Conservation (phyloP, 345 rosid species). For the Capsella bursapastoris region DNA sequence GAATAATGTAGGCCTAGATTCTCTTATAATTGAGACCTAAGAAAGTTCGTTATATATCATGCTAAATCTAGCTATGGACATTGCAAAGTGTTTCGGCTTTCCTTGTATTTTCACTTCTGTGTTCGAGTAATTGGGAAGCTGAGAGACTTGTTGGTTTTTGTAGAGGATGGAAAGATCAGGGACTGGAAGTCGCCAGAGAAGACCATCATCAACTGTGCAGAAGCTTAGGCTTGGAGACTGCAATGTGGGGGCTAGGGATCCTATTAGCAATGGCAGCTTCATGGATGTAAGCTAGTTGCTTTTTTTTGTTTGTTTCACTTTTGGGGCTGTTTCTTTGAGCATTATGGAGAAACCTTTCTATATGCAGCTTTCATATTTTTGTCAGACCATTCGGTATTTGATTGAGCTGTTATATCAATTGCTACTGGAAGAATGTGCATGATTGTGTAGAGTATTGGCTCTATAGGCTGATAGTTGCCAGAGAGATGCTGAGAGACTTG, state of each 20-base stretch:
- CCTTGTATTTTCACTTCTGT: background rate
- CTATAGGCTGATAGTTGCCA: background rate
- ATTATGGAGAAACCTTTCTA: background rate
- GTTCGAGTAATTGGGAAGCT: slow-evolving; percentile 18
- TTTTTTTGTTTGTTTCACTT: slow-evolving; percentile 11
- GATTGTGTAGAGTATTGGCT: slow-evolving; percentile 2
- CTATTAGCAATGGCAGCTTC: slow-evolving; percentile 76
- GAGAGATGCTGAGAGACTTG: too few species aligned
- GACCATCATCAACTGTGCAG: slow-evolving; percentile 64
- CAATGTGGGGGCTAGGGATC: slow-evolving; percentile 61
- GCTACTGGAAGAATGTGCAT: slow-evolving; percentile 2
- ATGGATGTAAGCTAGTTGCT: slow-evolving; percentile 70
- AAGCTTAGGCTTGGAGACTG: slow-evolving; percentile 68
- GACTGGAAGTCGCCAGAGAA: slow-evolving; percentile 73
- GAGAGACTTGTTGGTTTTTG: slow-evolving; percentile 39
- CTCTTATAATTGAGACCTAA: slow-evolving; percentile 37
- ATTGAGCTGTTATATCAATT: slow-evolving; percentile 8
- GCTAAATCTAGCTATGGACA: slow-evolving; percentile 13
- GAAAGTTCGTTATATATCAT: background rate
- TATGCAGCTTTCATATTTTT: background rate
- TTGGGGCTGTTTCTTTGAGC: slow-evolving; percentile 5
- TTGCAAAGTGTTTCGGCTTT: background rate
- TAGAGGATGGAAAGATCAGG: slow-evolving; percentile 92
- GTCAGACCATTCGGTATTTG: background rate
- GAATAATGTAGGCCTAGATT: slow-evolving; percentile 41